Conservation (phyloP, 2,329 filamentous ascomycete species). For the Cordyceps farinosa region DNA sequence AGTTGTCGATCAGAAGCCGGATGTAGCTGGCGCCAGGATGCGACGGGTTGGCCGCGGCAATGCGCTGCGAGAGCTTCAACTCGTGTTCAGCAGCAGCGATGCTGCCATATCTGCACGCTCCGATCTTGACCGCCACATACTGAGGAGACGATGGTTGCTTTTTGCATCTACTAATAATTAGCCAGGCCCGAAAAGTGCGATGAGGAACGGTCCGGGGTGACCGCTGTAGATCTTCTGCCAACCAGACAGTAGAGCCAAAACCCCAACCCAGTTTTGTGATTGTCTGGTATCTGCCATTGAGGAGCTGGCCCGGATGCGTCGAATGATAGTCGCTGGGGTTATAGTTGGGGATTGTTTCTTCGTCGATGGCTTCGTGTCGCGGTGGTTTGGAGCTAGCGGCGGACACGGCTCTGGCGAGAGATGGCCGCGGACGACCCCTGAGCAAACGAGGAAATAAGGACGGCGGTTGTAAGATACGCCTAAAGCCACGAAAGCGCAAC, state of each 20-base stretch:
- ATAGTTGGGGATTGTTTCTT: constrained; percentile 23
- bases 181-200: not conserved
- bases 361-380: constrained; percentile 18
- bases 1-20: not conserved
- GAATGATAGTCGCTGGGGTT: constrained; percentile 21
- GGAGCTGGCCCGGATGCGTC: constrained; percentile 18
- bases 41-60: not conserved
- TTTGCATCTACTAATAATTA: not conserved
- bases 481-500: not conserved
- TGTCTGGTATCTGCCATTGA: constrained; percentile 22
- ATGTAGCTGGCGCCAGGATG: not conserved
- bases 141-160: not conserved
- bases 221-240: constrained; percentile 23
- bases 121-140: not conserved
- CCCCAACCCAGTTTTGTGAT: constrained; percentile 25
- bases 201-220: not conserved
- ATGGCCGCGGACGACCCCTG: not conserved
- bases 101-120: not conserved
- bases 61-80: not conserved
- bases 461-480: not conserved
- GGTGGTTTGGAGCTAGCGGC: constrained; percentile 13
- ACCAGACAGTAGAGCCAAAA: constrained; percentile 25
- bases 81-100: not conserved
- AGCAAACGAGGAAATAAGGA: not conserved
- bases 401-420: constrained; percentile 11